These are phyloP conservation scores for Neurospora sp. DNA, from an alignment of 495 filamentous ascomycete species.

Conservation along the genomic window DNA sequence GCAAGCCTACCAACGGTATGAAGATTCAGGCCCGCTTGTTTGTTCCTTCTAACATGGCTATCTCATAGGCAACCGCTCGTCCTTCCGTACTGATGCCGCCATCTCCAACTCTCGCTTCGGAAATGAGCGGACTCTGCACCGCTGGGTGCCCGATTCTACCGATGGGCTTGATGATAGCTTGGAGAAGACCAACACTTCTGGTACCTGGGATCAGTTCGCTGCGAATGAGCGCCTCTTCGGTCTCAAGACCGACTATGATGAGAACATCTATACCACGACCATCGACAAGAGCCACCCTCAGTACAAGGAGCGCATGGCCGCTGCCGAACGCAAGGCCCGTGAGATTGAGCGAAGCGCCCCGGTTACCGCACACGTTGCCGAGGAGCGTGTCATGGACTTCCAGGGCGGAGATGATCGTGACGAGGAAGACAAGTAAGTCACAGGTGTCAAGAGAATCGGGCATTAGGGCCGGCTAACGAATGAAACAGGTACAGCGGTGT, in stretches of 20 bases:
- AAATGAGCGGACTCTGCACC: slow-evolving; percentile 69
- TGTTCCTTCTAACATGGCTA: background rate
- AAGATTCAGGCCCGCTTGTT: background rate
- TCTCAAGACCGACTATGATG: slow-evolving; percentile 76
- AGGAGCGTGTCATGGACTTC: slow-evolving; percentile 69
- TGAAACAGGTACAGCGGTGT: slow-evolving; percentile 77
- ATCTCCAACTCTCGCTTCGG: slow-evolving; percentile 65
- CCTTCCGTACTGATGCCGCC: slow-evolving; percentile 79
- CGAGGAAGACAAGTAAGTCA: slow-evolving; percentile 79
- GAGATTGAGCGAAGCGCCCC: slow-evolving; percentile 71
- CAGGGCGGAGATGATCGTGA: slow-evolving; percentile 47
- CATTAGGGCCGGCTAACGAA: slow-evolving; percentile 13
- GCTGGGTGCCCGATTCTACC: slow-evolving; percentile 70
- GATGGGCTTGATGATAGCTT: slow-evolving; percentile 55
- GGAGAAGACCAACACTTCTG: slow-evolving; percentile 42
- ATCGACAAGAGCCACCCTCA: slow-evolving; percentile 74
- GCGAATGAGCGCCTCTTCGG: slow-evolving; percentile 82
- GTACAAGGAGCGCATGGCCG: slow-evolving; percentile 65
- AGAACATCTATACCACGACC: slow-evolving; percentile 85
- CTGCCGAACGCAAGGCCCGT: slow-evolving; percentile 72
- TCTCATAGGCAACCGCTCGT: slow-evolving; percentile 30
- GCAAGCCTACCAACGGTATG: slow-evolving; percentile 65
- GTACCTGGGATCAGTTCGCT: slow-evolving; percentile 87
- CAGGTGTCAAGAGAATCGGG: background rate
- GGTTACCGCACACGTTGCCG: slow-evolving; percentile 70